Base-by-base conservation (phyloP, 495 filamentous ascomycete genomes). In the Chaetomium tenue region DNA sequence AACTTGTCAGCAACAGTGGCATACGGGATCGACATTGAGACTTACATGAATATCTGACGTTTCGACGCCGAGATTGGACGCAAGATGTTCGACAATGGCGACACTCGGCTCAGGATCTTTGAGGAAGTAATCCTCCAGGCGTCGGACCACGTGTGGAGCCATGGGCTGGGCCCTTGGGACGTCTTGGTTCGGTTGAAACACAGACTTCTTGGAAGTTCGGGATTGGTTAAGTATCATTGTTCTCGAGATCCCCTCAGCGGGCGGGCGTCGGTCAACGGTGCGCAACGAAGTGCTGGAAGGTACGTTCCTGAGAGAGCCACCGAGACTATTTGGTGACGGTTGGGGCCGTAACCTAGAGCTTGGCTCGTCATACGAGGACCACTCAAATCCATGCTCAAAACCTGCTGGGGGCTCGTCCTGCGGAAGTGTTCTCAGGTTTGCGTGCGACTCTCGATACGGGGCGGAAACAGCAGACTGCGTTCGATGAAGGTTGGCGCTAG, bases 51-150 rank as follows among this genome's bases (percentile, higher is more conserved):
- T 68, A 56, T 77, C 75, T 1, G 69, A 64, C 5, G 70, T 74
- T 42, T 79, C 77, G 16, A 77, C 74, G 9, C 75, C 74, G 9
- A 79, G 68, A n/a, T 70, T 79, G 0, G 77, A 79, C 5, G 79
- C 75, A 16, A 80, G 58, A 63, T 77, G 73, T 58, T 77, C 76
- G 2, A 70, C 77, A 26, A 75, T 69, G 9, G 68, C 73, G 37
- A 75, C 65, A 22, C 63, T 77, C 6, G 79, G 79, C 3, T 72
- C 68, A 1, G 74, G 69, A 25, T 80, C 76, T 50, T 61, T 67
- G 7, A 72, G 70, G 63, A 78, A 82, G 57, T 76, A 81, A n/a
- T 77, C 75, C 46, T 82, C 79, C 18, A 82, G 64, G 11, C 76
- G 75, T 3, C 65, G 60, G 25, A 79, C 65, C 30, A 77, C 77